Evolutionary conservation across 768 basidiomycete genomes (phyloP), one percentile per base, ranked within the genome.

Genomic region (Termitomyces eurrhizus): DNA sequence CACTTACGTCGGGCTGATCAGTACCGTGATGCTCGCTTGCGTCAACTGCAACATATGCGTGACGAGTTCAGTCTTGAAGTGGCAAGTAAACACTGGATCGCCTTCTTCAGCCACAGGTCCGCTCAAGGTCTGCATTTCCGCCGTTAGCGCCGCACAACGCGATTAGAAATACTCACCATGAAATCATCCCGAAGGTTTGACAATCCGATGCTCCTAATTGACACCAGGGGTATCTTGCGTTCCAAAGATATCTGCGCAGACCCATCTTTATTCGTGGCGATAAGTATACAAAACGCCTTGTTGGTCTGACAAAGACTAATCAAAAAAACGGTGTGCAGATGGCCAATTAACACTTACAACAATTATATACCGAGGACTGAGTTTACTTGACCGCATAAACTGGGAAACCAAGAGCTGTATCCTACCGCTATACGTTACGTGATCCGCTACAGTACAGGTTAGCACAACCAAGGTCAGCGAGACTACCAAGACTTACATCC

Each of bases 31-130:
- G 62, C 83, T 85, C 1, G 86, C 90, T 66, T 88, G 87, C 0
- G 93, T 95, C 52, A 93, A 74, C 56, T 88, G 88, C 59, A 95
- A 76, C 37, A 99, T 82, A 67, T 89, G 87, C 18, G 93, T 84
- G 16, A 87, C 80, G 56, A 99, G 80, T 70, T 99, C 97, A 0
- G 97, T 98, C 83, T 99, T 99, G 84, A 98, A 95, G 64, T 87
- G 80, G 66, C 92, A 95, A 63, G 85, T 89, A 69, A 99, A 81
- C 60, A 98, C 79, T 0, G 96, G 95, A 69, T 99, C 97, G 35
- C 95, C 96, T 71, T 98, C 96, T 72, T 98, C 95, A 18, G 88
- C 86, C 9, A 82, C 78, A 58, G 81, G 85, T 49, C 84, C 83
- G 68, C 95, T 95, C 69, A 98, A 73, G 1, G 82, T 84, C 94